Percentiles rank a stretch among this genome's conserved stretches.
These are phyloP conservation scores for Perkinsus marinus DNA, from an alignment of 169 alveolate species.

Conservation along the genomic window DNA sequence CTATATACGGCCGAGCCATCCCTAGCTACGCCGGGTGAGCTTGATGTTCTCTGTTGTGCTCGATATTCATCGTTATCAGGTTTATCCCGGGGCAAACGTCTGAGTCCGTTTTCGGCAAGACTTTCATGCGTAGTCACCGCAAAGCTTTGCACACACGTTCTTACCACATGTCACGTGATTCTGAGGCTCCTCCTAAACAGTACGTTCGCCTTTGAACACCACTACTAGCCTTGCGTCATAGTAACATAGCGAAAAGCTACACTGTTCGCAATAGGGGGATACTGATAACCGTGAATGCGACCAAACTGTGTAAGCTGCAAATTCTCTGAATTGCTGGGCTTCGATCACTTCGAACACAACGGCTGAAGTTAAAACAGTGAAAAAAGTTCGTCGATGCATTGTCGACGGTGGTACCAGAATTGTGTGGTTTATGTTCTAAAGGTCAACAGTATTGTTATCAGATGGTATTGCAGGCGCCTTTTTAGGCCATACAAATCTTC, in stretches of 20 bases:
- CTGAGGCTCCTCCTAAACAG: not conserved
- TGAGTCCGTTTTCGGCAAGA: not conserved
- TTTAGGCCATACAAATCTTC: not conserved
- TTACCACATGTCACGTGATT: not conserved
- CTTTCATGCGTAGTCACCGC: not conserved
- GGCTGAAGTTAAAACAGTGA: no score
- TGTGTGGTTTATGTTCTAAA: not conserved
- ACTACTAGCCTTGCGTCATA: not conserved
- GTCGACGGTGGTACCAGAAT: no score
- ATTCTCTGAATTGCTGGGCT: no score
- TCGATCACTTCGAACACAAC: no score
- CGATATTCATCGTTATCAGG: not conserved
- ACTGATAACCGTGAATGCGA: no score
- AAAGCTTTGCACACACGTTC: not conserved
- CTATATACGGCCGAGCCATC: not conserved
- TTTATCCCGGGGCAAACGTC: not conserved
- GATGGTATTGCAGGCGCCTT: no score
- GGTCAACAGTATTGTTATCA: not conserved
- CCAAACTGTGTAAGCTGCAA: no score
- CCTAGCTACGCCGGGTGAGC: not conserved
- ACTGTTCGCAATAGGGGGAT: no score
- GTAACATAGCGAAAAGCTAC: not conserved
- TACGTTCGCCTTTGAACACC: not conserved
- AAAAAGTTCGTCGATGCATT: no score
- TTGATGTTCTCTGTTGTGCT: not conserved